Evolutionary conservation across 2,329 filamentous ascomycete species (phyloP), one percentile per base, ranked within the genome.

Genomic region (Aureobasidium melanogenum): DNA sequence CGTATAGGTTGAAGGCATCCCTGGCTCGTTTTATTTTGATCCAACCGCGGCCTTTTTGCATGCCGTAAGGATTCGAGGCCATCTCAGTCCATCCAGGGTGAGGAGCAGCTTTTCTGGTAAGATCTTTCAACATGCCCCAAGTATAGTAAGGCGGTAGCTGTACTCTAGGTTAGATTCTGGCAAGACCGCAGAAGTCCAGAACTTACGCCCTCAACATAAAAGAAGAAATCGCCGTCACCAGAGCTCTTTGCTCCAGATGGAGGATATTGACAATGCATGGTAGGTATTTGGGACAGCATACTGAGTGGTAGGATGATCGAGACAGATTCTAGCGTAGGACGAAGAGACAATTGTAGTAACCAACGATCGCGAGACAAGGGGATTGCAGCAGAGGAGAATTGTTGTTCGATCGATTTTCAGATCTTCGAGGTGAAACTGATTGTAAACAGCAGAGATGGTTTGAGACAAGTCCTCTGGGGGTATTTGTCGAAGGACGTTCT

Each of bases 131-230:
- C 46, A 59, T 54, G 7, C 55, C 34, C 61, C 61, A 63, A 26
- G 61, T 63, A 26, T 59, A 63, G 38, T 63, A 44, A 7, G 54
- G 30, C 8, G 61, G 61, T 8, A 63, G 48, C 61, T 63, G 47
- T n/a, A 10, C 12, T 22, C 8, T 17, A 8, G 4, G 15, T 50
- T 15, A 47, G 44, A 28, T 6, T n/a, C n/a, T 22, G 24, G 10
- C 24, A 17, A 26, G 14, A 17, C 2, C 2, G 7, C 12, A 22
- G 24, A 5, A 14, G 15, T 17, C 1, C 22, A 12, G 2, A 14
- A 57, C 60, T 28, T 52, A 62, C 60, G 8, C 60, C 60, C n/a
- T 62, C 60, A 8, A 62, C n/a, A 24, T 41, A 62, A 12, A 62
- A 57, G 34, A 62, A 57, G 39, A 50, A 62, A 19, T 50, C 52